Base-by-base conservation (phyloP, 2,329 filamentous ascomycete species). In the Scolecobasidium constrictum region DNA sequence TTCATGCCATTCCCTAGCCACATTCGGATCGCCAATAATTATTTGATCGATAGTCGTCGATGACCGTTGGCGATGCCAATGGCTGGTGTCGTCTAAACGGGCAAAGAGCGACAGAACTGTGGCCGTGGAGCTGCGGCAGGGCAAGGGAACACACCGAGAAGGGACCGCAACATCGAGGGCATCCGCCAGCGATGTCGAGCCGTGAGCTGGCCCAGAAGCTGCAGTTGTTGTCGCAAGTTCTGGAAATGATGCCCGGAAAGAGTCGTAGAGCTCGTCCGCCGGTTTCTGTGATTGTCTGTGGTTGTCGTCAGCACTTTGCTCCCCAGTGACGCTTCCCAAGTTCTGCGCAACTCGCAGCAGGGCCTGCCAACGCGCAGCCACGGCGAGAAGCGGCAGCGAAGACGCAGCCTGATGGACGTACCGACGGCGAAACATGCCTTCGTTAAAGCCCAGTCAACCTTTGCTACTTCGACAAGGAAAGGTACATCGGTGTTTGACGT, bases 211-310 rank as follows among this genome's bases (percentile, higher is more conserved):
- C 7, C 67, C 67, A 46, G 72, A 68, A 42, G 73, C 54, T 36
- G 62, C 56, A 51, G 52, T 46, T 35, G 48, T 45, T 31, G 55
- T 50, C 12, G 54, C 51, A 38, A 93, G 69, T 53, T 88, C 78
- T 37, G 86, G 83, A 56, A 94, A 94, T 52, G 77, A 80, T 55
- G 85, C 77, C 61, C 84, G 84, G 66, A 94, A 94, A 60, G 78
- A 80, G 63, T 79, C 79, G 60, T 92, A 79, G 57, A 94, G 73
- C 55, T 88, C 85, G 58, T 88, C 83, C 60, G 78, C 80, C 44
- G 87, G 87, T 68, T 94, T 94, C 63, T 87, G 84, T 44, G 83
- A 79, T 61, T 77, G 86, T 56, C 76, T 84, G 65, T 81, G 85
- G 52, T 37, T 43, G 44, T 35, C 19, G 52, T 34, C n/a, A 6